Evolutionary conservation across 352 stramenopile species (phyloP), one percentile per base, ranked within the genome.

Genomic region (Globisporangium okanoganense): DNA sequence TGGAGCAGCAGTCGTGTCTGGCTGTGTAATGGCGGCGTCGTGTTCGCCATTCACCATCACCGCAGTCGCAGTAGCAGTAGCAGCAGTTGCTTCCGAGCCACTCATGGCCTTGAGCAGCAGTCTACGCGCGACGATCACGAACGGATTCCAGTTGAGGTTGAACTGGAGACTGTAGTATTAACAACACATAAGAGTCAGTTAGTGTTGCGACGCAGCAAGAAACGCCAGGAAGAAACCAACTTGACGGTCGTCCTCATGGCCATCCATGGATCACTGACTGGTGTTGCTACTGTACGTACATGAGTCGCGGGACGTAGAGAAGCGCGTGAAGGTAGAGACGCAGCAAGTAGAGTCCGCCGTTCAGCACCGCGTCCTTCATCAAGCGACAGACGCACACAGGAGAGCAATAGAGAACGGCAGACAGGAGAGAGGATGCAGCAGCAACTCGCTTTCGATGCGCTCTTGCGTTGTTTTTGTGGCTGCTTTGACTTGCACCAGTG

Each of bases 111-210:
- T 72, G 41, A 69, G 48, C 14, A 86, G 56, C 35, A 84, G 58
- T 44, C 69, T 74, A 12, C 65, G 58, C 2, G 75, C 56, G 52
- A 89, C 41, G 56, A 88, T 66, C 43, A 85, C 70, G 43, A 90
- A 78, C 41, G 82, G 82, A 51, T 92, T 92, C 67, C 75, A 92
- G 52, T 74, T 31, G 63, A 75, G 77, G 44, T 89, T 88, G 55
- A 92, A 58, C 52, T 87, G 61, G 38, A 88, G n/a, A 43, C 71
- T 78, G 25, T 9, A 5, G 8, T 9, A 4, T 33, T 5, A 60
- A 5, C 2, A 8, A 38, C 44, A 49, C 9, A 55, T 13, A n/a
- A 1, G 22, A 49, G 9, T 25, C 16, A n/a, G 7, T 16, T 10
- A 49, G 43, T 49, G 24, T 18, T n/a, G n/a, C n/a, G n/a, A n/a